Evolutionary conservation across 2,329 filamentous ascomycete genomes (phyloP), one percentile per base, ranked within the genome.

Genomic region (Aspergillus bombycis): DNA sequence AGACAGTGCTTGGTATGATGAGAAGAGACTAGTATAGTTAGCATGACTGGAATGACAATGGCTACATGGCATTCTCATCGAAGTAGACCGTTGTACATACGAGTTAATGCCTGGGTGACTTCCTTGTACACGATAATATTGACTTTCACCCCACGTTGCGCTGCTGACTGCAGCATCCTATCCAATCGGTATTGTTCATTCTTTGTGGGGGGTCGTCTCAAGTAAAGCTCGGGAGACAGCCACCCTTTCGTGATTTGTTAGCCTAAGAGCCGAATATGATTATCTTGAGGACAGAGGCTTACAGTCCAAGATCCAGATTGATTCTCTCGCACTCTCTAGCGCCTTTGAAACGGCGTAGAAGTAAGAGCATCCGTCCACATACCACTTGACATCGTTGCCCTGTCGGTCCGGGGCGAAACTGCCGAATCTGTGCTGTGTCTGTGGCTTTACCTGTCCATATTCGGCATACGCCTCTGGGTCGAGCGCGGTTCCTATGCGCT

Each of bases 101-200:
- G 83, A 46, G 91, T 93, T 72, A 96, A 80, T 45, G 92, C 91
- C 72, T 92, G 90, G 4, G 91, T 88, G 9, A 94, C 91, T 68
- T 97, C 94, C 79, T 96, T 97, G 81, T 97, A 97, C 12, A 97
- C 92, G 59, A 97, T 93, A 58, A 96, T 84, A 70, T 94, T 90
- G 70, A 97, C 84, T 70, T 90, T 88, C 53, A 97, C 93, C 48
- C 93, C 94, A 50, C 93, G 87, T 78, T 94, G 86, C 30, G 94
- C 93, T 10, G 93, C 93, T 60, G 89, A 89, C 71, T 91, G 85
- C 55, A 97, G 86, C 88, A 96, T 89, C 57, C 88, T 86, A 78
- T 97, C 93, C 45, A 97, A 81, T 7, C 93, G 89, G 75, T 96
- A 97, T 70, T 90, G 84, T 76, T 96, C 89, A 78, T 96, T 93